Percentiles rank a stretch among this genome's conserved stretches.
Evolutionary conservation across 192 early-diverging fungal genomes (phyloP).

Genomic region (Coemansia sp.): DNA sequence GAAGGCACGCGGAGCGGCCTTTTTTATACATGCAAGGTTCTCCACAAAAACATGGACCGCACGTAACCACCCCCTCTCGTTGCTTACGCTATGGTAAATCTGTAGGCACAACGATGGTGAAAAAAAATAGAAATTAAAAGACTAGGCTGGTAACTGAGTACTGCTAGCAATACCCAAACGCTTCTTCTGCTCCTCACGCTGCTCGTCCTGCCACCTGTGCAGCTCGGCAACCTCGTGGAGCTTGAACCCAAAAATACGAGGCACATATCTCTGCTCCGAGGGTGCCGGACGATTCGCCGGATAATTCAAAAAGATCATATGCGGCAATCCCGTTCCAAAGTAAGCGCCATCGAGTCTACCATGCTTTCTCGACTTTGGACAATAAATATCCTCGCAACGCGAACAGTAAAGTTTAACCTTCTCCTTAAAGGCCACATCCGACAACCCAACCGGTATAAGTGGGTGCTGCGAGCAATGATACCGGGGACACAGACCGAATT

Average conservation of each 20-base stretch:
- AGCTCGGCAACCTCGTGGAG: slow-evolving; percentile 85
- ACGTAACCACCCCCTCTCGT: not conserved
- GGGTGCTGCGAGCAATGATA: slow-evolving; percentile 90
- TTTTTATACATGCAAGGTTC: not conserved
- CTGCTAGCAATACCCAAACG: slow-evolving; percentile 35
- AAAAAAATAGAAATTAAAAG: not conserved
- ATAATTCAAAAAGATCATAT: slow-evolving; percentile 93
- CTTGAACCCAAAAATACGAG: slow-evolving; percentile 98
- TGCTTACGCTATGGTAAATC: not conserved
- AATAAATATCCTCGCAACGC: slow-evolving; percentile 96
- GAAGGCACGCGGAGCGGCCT: not conserved
- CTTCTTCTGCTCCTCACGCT: slow-evolving; percentile 70
- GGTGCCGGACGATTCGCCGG: slow-evolving; percentile 79
- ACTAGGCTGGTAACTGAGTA: not conserved
- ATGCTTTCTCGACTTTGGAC: slow-evolving; percentile 86
- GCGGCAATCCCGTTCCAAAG: slow-evolving; percentile 95
- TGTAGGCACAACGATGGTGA: not conserved
- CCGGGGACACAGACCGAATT: slow-evolving; percentile 97
- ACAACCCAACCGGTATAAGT: slow-evolving; percentile 86
- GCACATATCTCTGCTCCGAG: slow-evolving; percentile 75
- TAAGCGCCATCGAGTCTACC: slow-evolving; percentile 91
- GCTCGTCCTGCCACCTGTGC: slow-evolving; percentile 88
- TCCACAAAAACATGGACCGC: not conserved
- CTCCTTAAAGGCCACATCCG: slow-evolving; percentile 82
- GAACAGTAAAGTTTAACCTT: slow-evolving; percentile 96